Conservation (phyloP, 139 green algal genomes). For the Chlorella sp. region DNA sequence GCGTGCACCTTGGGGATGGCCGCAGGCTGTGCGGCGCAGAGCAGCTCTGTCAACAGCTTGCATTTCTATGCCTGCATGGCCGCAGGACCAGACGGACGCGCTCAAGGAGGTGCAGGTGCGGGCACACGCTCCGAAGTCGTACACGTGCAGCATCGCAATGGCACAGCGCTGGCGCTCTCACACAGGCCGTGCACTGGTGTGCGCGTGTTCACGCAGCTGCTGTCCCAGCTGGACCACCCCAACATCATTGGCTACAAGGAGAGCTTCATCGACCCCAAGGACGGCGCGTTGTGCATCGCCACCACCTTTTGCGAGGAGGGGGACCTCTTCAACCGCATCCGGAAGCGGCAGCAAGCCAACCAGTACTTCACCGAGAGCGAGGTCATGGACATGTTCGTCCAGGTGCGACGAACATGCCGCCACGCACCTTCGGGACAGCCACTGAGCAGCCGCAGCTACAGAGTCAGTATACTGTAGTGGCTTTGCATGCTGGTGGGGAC, state of each 20-base stretch:
- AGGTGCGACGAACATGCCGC: no score
- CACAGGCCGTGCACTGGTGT: no score
- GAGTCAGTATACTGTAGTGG: no score
- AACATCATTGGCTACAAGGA: constrained; percentile 57
- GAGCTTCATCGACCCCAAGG: constrained; percentile 44
- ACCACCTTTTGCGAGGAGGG: constrained; percentile 25
- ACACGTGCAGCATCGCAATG: no score
- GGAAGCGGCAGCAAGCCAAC: constrained; percentile 13
- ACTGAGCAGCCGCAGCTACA: no score
- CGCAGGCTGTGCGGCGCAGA: not conserved
- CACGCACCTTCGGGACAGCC: no score
- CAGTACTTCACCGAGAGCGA: constrained; percentile 48
- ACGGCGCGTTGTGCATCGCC: constrained; percentile 38
- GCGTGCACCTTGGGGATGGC: not conserved
- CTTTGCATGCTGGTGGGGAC: no score
- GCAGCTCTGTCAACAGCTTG: not conserved
- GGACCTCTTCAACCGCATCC: constrained; percentile 37
- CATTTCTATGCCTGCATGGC: not conserved
- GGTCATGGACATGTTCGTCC: constrained; percentile 63
- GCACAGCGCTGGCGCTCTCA: no score
- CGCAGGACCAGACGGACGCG: constrained; percentile 32
- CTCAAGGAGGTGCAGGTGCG: constrained; percentile 33
- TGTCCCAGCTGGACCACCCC: constrained; percentile 47
- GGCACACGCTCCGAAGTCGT: no score
- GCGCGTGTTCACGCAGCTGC: no score